Conservation (phyloP, 805 yeast species). For the Kodamaea lidongshanica region DNA sequence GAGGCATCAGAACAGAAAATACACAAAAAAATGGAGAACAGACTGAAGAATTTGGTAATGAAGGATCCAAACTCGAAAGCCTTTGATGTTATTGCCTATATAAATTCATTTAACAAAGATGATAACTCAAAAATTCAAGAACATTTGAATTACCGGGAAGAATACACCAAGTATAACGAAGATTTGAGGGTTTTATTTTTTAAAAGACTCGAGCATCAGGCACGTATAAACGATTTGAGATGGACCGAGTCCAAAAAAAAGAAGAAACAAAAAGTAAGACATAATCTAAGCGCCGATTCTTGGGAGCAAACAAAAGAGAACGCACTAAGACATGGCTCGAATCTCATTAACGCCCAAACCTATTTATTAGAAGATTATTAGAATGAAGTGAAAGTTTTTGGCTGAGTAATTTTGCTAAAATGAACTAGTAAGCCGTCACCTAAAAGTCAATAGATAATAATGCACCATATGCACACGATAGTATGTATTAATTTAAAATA, state of each 20-base stretch:
- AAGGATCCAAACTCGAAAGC: too few species aligned
- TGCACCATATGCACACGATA: too few species aligned
- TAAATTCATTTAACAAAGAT: not conserved
- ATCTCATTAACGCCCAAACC: conserved; percentile 10
- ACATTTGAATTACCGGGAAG: conserved; percentile 3
- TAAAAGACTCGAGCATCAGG: conserved; percentile 9
- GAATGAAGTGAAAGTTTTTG: too few species aligned
- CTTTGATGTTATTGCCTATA: not conserved
- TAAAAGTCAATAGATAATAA: too few species aligned
- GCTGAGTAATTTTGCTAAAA: too few species aligned
- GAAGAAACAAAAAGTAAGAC: not conserved
- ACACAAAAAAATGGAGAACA: too few species aligned
- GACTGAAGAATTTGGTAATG: too few species aligned
- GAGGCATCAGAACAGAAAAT: too few species aligned
- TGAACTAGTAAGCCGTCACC: too few species aligned
- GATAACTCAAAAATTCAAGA: not conserved
- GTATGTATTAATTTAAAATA: too few species aligned
- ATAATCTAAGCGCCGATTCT: not conserved
- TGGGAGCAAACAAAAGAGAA: conserved; percentile 5
- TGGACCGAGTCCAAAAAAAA: conserved; percentile 6
- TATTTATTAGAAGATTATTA: conserved; percentile 9
- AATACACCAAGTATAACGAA: conserved; percentile 3
- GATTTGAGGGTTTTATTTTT: conserved; percentile 7
- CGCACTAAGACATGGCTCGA: conserved; percentile 12
- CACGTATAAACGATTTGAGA: conserved; percentile 3